phyloP scores from a whole-genome alignment of 108 stramenopile species.

The Cyclotella sp. region DNA sequence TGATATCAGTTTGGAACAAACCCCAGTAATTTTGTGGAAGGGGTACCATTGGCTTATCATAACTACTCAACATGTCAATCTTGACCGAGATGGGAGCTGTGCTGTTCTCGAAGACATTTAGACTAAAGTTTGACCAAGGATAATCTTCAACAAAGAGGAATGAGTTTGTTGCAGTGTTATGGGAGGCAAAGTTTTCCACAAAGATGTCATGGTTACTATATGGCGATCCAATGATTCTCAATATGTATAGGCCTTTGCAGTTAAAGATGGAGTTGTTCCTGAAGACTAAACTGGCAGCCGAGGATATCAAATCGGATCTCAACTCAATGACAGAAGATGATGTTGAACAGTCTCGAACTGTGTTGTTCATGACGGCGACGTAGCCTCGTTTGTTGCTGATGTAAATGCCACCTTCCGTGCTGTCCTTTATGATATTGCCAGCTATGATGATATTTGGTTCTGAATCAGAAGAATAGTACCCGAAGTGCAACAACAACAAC shows the following conservation, averaged over 20 bases:
- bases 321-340: not conserved
- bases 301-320: not conserved
- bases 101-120: not conserved
- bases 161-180: not conserved
- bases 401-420: not conserved
- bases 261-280: not conserved
- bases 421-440: not conserved
- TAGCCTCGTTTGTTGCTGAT: not conserved
- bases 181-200: not conserved
- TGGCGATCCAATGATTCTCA: not conserved
- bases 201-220: not conserved
- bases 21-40: no score
- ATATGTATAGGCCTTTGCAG: not conserved
- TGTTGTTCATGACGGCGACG: not conserved
- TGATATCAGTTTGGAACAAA: no score
- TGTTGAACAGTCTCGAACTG: not conserved
- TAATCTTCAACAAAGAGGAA: not conserved
- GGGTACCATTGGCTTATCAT: no score
- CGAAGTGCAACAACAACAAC: not conserved
- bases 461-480: not conserved
- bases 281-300: no score
- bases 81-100: not conserved
- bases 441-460: not conserved
- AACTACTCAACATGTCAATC: no score
- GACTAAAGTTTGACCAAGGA: not conserved